A percentile compares a stretch with the other conserved stretches of the same genome.
Evolutionary conservation across 768 basidiomycete species (phyloP).

Genomic region (Hysterangium stoloniferum): DNA sequence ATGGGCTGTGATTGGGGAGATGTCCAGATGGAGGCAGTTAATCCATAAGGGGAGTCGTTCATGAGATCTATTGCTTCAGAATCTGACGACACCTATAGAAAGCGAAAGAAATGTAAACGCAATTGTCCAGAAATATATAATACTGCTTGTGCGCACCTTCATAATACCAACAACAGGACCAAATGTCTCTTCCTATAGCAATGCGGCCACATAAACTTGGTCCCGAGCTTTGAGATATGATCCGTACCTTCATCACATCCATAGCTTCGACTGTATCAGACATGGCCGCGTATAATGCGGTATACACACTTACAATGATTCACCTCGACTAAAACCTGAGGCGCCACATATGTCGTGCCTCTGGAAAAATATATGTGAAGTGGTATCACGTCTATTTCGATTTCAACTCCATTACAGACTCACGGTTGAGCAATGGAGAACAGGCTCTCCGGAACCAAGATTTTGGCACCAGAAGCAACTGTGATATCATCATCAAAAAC

Average conservation of each 20-base stretch:
- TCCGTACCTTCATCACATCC: conserved; percentile 80
- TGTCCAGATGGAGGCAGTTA: conserved; percentile 96
- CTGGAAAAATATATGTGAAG: conserved; percentile 27
- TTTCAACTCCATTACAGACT: too few relatives aligned
- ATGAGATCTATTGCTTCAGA: conserved; percentile 85
- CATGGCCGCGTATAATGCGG: background rate
- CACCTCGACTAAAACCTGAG: conserved; percentile 86
- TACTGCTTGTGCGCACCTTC: conserved; percentile 46
- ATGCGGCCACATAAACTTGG: background rate
- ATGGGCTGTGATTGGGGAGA: conserved; percentile 55
- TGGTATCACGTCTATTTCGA: background rate
- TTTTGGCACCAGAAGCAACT: conserved; percentile 75
- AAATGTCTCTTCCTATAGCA: conserved; percentile 71
- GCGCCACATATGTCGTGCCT: conserved; percentile 81
- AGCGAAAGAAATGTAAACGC: background rate
- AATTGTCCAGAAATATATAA: background rate
- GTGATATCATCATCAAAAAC: background rate
- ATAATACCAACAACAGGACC: conserved; percentile 92
- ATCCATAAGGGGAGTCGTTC: conserved; percentile 94
- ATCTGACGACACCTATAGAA: conserved; percentile 62
- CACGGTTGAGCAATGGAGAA: conserved; percentile 66
- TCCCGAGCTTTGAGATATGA: background rate
- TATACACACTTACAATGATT: conserved; percentile 59
- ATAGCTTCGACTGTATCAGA: conserved; percentile 44
- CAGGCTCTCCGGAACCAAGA: conserved; percentile 58